phyloP scores from a whole-genome alignment of 352 stramenopile species.

The Halophytophthora polymorphica region DNA sequence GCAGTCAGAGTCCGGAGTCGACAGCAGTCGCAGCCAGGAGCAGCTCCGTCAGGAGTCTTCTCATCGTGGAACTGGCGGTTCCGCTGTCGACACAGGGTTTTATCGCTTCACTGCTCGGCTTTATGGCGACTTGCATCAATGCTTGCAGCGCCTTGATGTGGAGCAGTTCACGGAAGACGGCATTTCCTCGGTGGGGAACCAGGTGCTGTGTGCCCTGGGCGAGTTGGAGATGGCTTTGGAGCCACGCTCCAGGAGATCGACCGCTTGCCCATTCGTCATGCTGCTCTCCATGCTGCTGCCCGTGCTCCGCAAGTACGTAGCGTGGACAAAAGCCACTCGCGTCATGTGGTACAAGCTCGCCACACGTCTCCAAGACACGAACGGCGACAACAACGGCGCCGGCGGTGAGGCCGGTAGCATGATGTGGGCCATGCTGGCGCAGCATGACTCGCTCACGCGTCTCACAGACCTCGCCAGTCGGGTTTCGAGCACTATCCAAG shows the following conservation, averaged over 20 bases:
- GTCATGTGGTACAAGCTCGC: constrained; percentile 27
- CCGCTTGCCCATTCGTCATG: constrained; percentile 54
- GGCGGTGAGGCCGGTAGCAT: constrained; percentile 13
- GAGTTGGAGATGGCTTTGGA: constrained; percentile 15
- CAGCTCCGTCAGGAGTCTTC: neutral
- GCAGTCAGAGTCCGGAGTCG: neutral
- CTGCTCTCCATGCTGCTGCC: constrained; percentile 55
- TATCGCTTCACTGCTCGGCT: constrained; percentile 26
- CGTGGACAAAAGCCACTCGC: constrained; percentile 40
- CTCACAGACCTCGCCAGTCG: constrained; percentile 24
- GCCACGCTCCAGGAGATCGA: constrained; percentile 11
- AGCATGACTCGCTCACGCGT: constrained; percentile 43
- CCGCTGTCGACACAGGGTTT: constrained; percentile 17
- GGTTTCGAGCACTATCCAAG: constrained; percentile 42
- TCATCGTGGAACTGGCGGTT: constrained; percentile 1
- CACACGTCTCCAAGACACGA: constrained; percentile 10
- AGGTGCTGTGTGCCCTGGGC: constrained; percentile 26
- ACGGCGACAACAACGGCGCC: constrained; percentile 5
- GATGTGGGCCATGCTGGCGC: constrained; percentile 41
- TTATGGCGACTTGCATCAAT: constrained; percentile 42
- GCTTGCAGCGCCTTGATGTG: constrained; percentile 4
- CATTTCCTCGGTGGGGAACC: constrained; percentile 23
- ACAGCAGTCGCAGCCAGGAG: neutral
- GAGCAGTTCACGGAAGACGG: constrained; percentile 34
- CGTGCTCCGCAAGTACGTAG: constrained; percentile 52